Evolutionary conservation across 208 protist genomes (phyloP).

Genomic region (Crithidia bombi): DNA sequence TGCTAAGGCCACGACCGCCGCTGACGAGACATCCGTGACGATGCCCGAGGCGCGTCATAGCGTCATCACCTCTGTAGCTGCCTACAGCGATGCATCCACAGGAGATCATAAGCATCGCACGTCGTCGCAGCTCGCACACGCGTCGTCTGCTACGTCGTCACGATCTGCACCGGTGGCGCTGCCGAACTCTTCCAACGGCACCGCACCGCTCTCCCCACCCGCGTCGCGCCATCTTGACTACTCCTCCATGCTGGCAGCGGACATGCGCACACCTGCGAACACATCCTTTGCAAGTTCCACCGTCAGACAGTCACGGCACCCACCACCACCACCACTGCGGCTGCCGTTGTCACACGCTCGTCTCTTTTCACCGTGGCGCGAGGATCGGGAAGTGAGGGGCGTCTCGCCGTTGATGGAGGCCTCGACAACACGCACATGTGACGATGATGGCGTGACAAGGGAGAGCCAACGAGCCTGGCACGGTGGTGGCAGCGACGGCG

Average conservation of each 20-base stretch:
- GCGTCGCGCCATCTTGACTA: conserved; percentile 36
- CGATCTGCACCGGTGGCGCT: neutral
- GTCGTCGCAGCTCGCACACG: neutral
- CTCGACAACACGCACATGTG: neutral
- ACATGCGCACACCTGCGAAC: neutral
- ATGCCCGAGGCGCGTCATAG: neutral
- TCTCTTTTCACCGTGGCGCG: conserved; percentile 22
- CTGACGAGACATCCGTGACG: neutral
- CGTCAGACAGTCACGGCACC: neutral
- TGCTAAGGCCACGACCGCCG: neutral
- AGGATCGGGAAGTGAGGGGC: neutral
- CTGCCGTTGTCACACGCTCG: neutral
- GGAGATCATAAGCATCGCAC: neutral
- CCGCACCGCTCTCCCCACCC: neutral
- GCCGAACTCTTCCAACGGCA: neutral
- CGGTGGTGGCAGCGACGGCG: neutral
- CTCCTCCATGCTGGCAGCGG: conserved; percentile 19
- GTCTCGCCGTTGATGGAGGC: neutral
- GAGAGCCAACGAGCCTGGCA: neutral
- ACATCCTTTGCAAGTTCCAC: neutral
- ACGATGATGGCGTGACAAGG: neutral
- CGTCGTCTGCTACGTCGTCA: neutral
- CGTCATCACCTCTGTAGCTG: neutral
- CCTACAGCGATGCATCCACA: neutral
- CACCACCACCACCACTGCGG: neutral